These are phyloP conservation scores for Monosporozyma aerobia DNA, from an alignment of 805 yeast species.

Conservation along the genomic window DNA sequence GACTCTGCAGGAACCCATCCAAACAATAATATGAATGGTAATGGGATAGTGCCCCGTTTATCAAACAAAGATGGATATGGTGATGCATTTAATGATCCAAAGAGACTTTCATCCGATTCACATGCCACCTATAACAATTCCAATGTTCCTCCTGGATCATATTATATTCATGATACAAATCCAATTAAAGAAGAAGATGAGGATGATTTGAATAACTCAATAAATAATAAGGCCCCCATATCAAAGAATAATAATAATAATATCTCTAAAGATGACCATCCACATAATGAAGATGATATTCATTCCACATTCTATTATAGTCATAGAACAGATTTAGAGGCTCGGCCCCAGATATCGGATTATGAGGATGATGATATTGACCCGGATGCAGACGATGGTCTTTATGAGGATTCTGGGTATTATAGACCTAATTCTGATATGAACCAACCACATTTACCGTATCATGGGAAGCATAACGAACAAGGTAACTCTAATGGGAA, in stretches of 20 bases:
- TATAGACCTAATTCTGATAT: neutral
- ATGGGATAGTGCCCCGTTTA: neutral
- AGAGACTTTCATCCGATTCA: neutral
- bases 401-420: neutral
- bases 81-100: slow-evolving; percentile 4
- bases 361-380: slow-evolving; percentile 21
- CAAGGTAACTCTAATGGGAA: neutral
- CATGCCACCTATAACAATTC: neutral
- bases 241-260: neutral
- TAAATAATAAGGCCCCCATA: neutral
- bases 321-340: slow-evolving; percentile 24
- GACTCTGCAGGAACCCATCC: neutral
- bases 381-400: slow-evolving; percentile 5
- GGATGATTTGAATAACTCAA: neutral
- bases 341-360: slow-evolving; percentile 27
- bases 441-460: neutral
- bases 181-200: slow-evolving; percentile 16
- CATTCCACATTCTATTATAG: slow-evolving; percentile 30
- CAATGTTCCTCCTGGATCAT: neutral
- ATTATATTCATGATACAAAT: slow-evolving; percentile 7
- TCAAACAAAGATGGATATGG: slow-evolving; percentile 6
- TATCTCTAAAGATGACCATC: slow-evolving; percentile 10
- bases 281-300: slow-evolving; percentile 24
- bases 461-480: neutral
- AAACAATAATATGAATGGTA: neutral